Base-by-base conservation (phyloP, 768 basidiomycete species). In the Pleurotus giganteus region DNA sequence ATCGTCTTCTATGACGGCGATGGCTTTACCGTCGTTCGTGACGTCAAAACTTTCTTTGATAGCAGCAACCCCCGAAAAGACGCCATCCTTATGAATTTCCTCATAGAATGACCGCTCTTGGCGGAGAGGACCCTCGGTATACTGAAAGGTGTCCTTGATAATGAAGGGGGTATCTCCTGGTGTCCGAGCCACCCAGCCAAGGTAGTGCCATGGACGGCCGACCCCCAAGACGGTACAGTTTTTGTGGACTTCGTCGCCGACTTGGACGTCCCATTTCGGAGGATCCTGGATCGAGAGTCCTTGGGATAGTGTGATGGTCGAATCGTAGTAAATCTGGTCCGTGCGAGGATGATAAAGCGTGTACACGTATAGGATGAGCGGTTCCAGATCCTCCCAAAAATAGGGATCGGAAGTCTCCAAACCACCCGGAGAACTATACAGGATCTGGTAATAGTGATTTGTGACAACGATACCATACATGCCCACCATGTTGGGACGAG, bases 41-140 rank as follows among this genome's bases (percentile, higher is more conserved):
- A 49, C 47, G 29, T 51, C 21, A 24, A 56, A 39, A 27, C 55
- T 47, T 13, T 32, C 31, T 6, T 32, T n/a, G n/a, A n/a, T n/a
- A n/a, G 43, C 11, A 13, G 44, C 54, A 9, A 26, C 26, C 31
- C 47, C 47, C 26, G 26, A 17, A 26, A 50, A 21, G 9, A 17
- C 13, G 7, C 47, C 47, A 28, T 55, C 29, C 19, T 23, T 26
- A 19, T 49, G 54, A 21, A 55, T 28, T 28, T 24, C 17, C 36
- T 55, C 36, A 27, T 47, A 55, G 28, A 55, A 32, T 12, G n/a
- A 15, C 39, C 46, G 29, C 44, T 55, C 54, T 37, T 55, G n/a
- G 28, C 13, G 39, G 11, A 29, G 54, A 21, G 44, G 31, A 49
- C 54, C 29, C 2, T 9, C 41, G 23, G 44, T 31, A 21, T 39